Base-by-base conservation (phyloP, 2,329 filamentous ascomycete genomes). In the Xylariomycetidae sp. region DNA sequence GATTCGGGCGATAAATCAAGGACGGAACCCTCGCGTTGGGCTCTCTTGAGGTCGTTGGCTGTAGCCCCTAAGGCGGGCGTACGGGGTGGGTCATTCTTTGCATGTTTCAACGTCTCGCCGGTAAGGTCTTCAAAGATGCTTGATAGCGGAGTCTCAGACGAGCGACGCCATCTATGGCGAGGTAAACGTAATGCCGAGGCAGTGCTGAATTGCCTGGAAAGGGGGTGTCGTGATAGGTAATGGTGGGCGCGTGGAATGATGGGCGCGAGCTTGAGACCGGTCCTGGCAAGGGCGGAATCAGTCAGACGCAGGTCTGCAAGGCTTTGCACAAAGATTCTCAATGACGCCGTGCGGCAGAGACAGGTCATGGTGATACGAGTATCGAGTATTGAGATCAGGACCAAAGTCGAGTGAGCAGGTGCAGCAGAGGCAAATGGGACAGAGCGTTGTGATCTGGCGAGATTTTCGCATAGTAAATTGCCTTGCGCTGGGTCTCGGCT, bases 261-360 rank as follows among this genome's bases (percentile, higher is more conserved):
- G n/a, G n/a, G n/a, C n/a, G n/a, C n/a, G n/a, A n/a, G n/a, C n/a
- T n/a, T n/a, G n/a, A n/a, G n/a, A 23, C 8, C 22, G n/a, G 40
- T 33, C 36, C 38, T 37, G 16, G 38, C 7, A 19, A 39, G 30
- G 16, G 30, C 22, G 17, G 44, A 35, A 35, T 46, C 25, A 25
- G 51, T 38, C 7, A 57, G 10, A 26, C 46, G 48, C 9, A 57
- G 25, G 30, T 46, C 49, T 3, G 53, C 53, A 9, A 75, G 54
- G 18, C 61, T 68, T 39, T 63, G 64, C 10, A 73, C 51, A 38
- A 76, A 75, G n/a, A 66, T 58, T 34, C 60, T 57, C 45, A 72
- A 51, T 7, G 70, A 60, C 18, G 59, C 56, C 6, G 57, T 59
- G 37, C 67, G 64, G 41, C 71, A 76, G 15, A 63, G 53, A 48